A percentile compares a stretch with the other conserved stretches of the same genome.
These are phyloP conservation scores for Zymoseptoria ardabiliae DNA, from an alignment of 2,329 filamentous ascomycete species.

Conservation along the genomic window DNA sequence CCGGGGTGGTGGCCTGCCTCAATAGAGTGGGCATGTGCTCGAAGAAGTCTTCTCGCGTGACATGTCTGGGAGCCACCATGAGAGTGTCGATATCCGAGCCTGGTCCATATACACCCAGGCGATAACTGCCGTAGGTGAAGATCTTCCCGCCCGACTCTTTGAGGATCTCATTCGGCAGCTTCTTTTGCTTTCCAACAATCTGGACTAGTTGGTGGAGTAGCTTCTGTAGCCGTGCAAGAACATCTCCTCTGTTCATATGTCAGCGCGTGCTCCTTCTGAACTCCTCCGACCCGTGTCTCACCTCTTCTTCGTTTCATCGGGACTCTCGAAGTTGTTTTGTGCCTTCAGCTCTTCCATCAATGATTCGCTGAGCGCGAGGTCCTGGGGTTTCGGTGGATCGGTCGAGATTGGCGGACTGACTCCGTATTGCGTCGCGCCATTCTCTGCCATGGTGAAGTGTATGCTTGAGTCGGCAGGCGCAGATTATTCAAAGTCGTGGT, in stretches of 20 bases:
- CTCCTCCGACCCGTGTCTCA: slow-evolving; percentile 30
- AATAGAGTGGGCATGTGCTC: slow-evolving; percentile 75
- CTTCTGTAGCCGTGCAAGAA: slow-evolving; percentile 68
- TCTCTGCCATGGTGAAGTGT: slow-evolving; percentile 5
- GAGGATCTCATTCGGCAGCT: slow-evolving; percentile 66
- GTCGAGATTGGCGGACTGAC: slow-evolving; percentile 59
- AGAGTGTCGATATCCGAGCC: slow-evolving; percentile 98
- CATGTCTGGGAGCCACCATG: slow-evolving; percentile 82
- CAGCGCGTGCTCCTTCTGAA: slow-evolving; percentile 6
- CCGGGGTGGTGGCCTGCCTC: slow-evolving; percentile 64
- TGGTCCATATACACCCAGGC: slow-evolving; percentile 86
- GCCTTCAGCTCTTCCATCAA: slow-evolving; percentile 77
- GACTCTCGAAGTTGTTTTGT: slow-evolving; percentile 86
- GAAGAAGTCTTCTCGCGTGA: slow-evolving; percentile 87
- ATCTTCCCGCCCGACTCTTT: slow-evolving; percentile 85
- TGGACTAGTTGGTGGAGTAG: slow-evolving; percentile 84
- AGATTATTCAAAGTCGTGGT: not conserved
- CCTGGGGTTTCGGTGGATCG: slow-evolving; percentile 65
- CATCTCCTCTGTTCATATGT: slow-evolving; percentile 50
- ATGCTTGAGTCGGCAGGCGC: not conserved
- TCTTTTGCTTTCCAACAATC: slow-evolving; percentile 66
- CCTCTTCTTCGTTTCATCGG: slow-evolving; percentile 77
- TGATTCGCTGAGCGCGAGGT: slow-evolving; percentile 68
- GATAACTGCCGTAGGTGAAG: slow-evolving; percentile 93
- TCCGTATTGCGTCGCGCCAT: slow-evolving; percentile 9